Base-by-base conservation (phyloP, 2,329 filamentous ascomycete species). In the Ceratocystiopsis sp. region DNA sequence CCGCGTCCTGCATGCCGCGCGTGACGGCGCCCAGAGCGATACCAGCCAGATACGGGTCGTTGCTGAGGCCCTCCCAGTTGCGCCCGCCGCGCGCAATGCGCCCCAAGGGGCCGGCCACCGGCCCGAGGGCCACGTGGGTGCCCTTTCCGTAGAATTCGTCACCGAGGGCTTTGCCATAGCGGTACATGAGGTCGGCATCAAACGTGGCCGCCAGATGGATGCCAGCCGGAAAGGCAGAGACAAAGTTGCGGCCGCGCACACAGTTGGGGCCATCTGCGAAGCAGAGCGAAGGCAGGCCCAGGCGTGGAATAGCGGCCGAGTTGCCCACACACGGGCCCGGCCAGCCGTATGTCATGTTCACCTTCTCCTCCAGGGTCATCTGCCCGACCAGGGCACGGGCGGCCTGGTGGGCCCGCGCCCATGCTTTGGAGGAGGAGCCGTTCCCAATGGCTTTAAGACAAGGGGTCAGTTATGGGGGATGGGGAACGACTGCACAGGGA, bases 201-300 rank as follows among this genome's bases (percentile, higher is more conserved):
- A 78, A 86, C 9, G 80, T 81, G 1, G 79, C 74, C 15, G 77
- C 80, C 29, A 80, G 66, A 46, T 80, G 81, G 46, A 81, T 65
- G 46, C 79, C 80, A 2, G 78, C 73, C 2, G 80, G 72, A 57
- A 84, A 84, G 4, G 54, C 54, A 4, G 58, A 60, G 16, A 57
- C 57, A 14, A 57, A 55, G 32, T 58, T 55, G 37, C 57, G 57
- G 3, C 56, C 57, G 1, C 57, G 55, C 15, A 61, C 48, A 12
- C 58, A 57, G 10, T 47, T 45, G 0, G 57, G 61, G 56, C 56
- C 59, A 60, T 69, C 54, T 54, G 66, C 43, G 61, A 71, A 57
- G 59, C 66, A 49, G 57, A 71, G 50, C 46, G 64, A 35, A 51
- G 63, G 44, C 52, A 67, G 35, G 52, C 57, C 40, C 54, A 72